Percentiles rank a stretch among this genome's conserved stretches.
These are phyloP conservation scores for Candolleomyces efflorescens DNA, from an alignment of 768 basidiomycete genomes.

Conservation along the genomic window DNA sequence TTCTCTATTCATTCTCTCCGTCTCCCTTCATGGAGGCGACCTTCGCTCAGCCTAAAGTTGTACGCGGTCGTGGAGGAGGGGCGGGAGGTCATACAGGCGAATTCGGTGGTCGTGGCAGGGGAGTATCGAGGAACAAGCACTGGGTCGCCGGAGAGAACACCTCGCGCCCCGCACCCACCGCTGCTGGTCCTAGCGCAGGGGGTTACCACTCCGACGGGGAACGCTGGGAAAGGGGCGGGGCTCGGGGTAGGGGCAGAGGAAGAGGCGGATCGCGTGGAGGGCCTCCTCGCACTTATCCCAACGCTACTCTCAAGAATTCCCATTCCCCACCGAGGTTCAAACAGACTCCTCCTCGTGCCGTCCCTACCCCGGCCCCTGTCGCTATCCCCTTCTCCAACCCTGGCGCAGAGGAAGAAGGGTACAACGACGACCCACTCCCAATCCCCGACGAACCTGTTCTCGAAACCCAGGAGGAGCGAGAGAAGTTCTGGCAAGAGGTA, in stretches of 20 bases:
- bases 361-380: conserved; percentile 21
- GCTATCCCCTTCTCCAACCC: not conserved
- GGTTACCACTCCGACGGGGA: conserved; percentile 41
- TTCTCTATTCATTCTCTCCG: not conserved
- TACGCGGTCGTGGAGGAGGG: conserved; percentile 19
- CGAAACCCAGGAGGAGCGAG: conserved; percentile 59
- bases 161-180: conserved; percentile 24
- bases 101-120: conserved; percentile 20
- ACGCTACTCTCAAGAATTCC: conserved; percentile 34
- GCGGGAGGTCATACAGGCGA: conserved; percentile 2
- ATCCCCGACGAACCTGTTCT: conserved; percentile 46
- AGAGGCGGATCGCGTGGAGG: conserved; percentile 31
- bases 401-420: conserved; percentile 20
- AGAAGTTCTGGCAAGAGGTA: conserved; percentile 71
- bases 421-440: conserved; percentile 15
- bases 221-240: conserved; percentile 61
- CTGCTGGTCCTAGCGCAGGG: too few relatives aligned
- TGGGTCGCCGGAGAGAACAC: conserved; percentile 48
- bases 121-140: conserved; percentile 51
- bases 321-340: conserved; percentile 20
- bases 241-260: conserved; percentile 44
- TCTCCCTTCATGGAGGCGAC: conserved; percentile 18
- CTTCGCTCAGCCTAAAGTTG: conserved; percentile 16
- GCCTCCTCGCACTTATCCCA: conserved; percentile 32
- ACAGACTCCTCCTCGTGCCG: conserved; percentile 25